Evolutionary conservation across 305 asterid species (phyloP), one percentile per base, ranked within the genome.

Genomic region (Stenogyne calaminthoides): DNA sequence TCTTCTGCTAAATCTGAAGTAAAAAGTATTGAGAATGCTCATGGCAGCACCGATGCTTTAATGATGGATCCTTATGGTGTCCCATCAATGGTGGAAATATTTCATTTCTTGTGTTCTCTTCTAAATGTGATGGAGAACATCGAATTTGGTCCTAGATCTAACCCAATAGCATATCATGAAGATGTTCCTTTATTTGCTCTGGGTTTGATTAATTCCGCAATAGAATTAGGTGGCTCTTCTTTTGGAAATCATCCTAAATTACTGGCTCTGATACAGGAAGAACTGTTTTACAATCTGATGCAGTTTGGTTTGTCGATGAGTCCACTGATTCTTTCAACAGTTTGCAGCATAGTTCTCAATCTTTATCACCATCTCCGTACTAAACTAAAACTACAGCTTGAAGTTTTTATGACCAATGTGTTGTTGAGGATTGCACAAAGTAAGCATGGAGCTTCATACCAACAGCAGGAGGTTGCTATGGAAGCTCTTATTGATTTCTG

Each of bases 401-500:
- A 92, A 80, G 93, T 94, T 66, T 95, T 95, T 72, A 76, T 95
- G 76, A 86, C 96, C 58, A 80, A 88, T 68, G 98, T 95, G 70
- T 67, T 95, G 74, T 79, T 95, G 88, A 92, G 87, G 88, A 71
- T 91, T 71, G 89, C 96, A 14, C 93, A 89, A 80, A 88, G 93
- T 78, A 85, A 88, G 81, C 84, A 88, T 78, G 96, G 96, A 58
- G 89, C 93, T 78, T 92, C 98, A 44, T 95, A 89, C 86, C 98
- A 91, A 76, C 96, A 79, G 82, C 96, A 90, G 81, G 98, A 94
- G 83, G 99, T 91, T 85, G 96, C 99, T 63, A 86, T 94, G 97
- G 99, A 94, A 79, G 91, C 96, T 72, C 88, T 94, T 77, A 90
- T 92, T 73, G 99, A 94, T 82, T 84, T 94, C 78, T 94, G 99